phyloP scores from a whole-genome alignment of 345 rosid genomes.

The Aurinia saxatilis region DNA sequence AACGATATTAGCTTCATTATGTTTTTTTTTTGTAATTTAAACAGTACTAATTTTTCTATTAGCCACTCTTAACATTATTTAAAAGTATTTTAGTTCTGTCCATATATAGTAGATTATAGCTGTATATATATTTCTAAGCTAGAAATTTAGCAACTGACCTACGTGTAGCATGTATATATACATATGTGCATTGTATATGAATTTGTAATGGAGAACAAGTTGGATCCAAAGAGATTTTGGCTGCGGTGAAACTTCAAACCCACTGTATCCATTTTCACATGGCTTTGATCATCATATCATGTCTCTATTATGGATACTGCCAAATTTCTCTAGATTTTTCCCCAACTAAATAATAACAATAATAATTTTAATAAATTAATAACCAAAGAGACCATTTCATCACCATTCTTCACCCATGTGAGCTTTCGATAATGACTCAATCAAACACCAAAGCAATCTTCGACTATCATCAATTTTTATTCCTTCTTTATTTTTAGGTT shows the following conservation, averaged over 20 bases:
- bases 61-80: no score
- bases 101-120: not conserved
- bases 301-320: slow-evolving; percentile 30
- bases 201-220: slow-evolving; percentile 14
- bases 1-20: no score
- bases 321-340: slow-evolving; percentile 29
- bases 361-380: slow-evolving; percentile 6
- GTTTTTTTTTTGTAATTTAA: no score
- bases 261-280: slow-evolving; percentile 34
- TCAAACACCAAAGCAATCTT: slow-evolving; percentile 18
- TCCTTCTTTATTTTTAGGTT: not conserved
- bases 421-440: slow-evolving; percentile 31
- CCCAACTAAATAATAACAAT: slow-evolving; percentile 26
- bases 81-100: not conserved
- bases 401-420: slow-evolving; percentile 62
- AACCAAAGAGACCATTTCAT: slow-evolving; percentile 42
- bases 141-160: not conserved
- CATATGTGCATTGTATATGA: not conserved
- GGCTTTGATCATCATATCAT: slow-evolving; percentile 34
- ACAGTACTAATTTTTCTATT: no score
- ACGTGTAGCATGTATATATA: not conserved
- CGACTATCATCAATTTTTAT: not conserved
- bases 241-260: slow-evolving; percentile 33
- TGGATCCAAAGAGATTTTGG: slow-evolving; percentile 26
- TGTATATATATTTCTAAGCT: not conserved